Conservation (phyloP, 129 eudicot genomes). For the Solidago caesia region DNA sequence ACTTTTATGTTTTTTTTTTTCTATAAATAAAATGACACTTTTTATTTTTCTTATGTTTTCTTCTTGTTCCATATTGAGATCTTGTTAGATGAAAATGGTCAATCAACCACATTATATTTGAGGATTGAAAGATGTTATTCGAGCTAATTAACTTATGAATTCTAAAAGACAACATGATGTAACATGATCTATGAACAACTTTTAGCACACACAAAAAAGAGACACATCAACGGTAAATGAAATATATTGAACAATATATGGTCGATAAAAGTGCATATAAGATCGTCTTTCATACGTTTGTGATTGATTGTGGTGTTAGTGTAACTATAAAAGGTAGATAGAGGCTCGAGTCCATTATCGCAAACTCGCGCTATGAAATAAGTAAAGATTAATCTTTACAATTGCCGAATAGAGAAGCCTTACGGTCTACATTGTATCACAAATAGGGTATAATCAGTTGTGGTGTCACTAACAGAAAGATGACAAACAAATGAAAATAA, state of each 20-base stretch:
- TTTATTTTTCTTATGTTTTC: no score
- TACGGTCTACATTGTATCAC: background rate
- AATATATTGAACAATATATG: background rate
- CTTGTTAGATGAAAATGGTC: constrained; percentile 15
- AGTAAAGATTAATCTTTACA: background rate
- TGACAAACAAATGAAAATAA: constrained; percentile 11
- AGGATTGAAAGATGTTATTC: no score
- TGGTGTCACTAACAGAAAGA: constrained; percentile 5
- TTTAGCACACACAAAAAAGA: background rate
- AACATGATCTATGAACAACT: background rate
- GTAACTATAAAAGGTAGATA: background rate
- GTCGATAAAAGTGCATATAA: background rate
- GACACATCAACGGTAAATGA: background rate
- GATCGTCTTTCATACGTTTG: background rate
- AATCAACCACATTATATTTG: no score
- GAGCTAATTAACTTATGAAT: background rate
- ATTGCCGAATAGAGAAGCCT: constrained; percentile 3
- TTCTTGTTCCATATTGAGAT: no score
- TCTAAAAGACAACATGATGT: background rate
- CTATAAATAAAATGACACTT: no score
- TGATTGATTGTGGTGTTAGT: background rate
- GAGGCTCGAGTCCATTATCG: background rate
- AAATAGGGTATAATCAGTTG: background rate
- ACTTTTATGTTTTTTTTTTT: no score
- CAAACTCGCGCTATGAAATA: background rate